Evolutionary conservation across 2,329 filamentous ascomycete species (phyloP).

Genomic region (Trichoderma hamatum): DNA sequence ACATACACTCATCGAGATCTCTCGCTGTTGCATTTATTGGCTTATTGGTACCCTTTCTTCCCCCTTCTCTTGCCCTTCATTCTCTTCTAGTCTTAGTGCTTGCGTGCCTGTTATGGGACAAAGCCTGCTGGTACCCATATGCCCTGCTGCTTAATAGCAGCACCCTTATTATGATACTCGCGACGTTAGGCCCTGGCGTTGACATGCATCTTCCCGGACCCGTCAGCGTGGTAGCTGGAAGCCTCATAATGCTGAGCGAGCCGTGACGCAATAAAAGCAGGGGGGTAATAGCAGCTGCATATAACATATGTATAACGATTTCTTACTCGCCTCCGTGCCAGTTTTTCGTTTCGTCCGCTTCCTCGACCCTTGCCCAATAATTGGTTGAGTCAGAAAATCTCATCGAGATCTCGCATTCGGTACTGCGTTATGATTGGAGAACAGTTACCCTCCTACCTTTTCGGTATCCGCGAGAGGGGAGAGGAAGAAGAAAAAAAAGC

Average conservation of each 20-base stretch:
- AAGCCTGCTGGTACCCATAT: neutral
- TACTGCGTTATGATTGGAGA: neutral
- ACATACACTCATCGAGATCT: neutral
- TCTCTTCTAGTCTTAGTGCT: neutral
- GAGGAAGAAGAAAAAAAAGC: neutral
- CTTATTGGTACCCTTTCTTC: neutral
- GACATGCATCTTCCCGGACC: constrained; percentile 16
- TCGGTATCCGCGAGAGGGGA: neutral
- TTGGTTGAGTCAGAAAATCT: neutral
- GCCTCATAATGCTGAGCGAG: neutral
- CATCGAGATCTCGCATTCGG: neutral
- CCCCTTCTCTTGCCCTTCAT: neutral
- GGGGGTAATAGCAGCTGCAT: neutral
- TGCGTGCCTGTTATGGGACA: neutral
- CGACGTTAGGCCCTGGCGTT: constrained; percentile 1
- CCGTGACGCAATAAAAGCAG: neutral
- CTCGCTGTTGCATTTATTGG: neutral
- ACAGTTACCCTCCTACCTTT: neutral
- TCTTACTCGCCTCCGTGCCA: neutral
- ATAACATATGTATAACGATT: neutral
- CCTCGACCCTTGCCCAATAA: neutral
- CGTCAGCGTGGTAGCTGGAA: constrained; percentile 8
- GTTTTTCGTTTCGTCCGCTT: neutral
- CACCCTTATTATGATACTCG: neutral
- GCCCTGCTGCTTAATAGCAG: neutral